phyloP scores from a whole-genome alignment of 495 filamentous ascomycete genomes.

The Aspergillus kassunensis region DNA sequence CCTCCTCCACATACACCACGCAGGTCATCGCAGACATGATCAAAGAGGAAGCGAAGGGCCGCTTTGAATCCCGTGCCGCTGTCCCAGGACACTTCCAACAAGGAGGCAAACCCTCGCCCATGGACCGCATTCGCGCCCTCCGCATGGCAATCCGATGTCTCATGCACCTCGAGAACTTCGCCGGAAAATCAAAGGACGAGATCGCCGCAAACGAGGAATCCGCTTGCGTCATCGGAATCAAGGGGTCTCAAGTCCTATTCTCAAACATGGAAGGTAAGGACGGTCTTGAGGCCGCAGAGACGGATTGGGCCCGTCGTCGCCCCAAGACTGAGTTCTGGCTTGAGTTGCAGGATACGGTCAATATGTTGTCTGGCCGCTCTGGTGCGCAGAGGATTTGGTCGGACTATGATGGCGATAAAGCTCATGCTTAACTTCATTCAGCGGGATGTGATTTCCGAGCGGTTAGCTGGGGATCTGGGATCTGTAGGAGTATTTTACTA shows the following conservation, averaged over 20 bases:
- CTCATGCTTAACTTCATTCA: background rate
- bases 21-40: slow-evolving; percentile 95
- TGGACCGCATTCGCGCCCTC: slow-evolving; percentile 92
- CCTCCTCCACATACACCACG: slow-evolving; percentile 84
- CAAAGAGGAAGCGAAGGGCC: slow-evolving; percentile 82
- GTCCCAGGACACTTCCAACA: slow-evolving; percentile 97
- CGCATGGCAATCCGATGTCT: slow-evolving; percentile 89
- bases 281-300: slow-evolving; percentile 74
- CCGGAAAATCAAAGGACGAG: slow-evolving; percentile 58
- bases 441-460: background rate
- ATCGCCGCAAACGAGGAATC: slow-evolving; percentile 69
- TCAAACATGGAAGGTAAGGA: slow-evolving; percentile 62
- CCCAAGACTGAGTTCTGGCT: slow-evolving; percentile 88
- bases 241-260: slow-evolving; percentile 84
- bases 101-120: slow-evolving; percentile 86
- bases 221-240: slow-evolving; percentile 82
- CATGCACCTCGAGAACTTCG: slow-evolving; percentile 78
- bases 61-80: slow-evolving; percentile 89
- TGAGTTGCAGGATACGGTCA: slow-evolving; percentile 71
- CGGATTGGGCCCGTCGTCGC: slow-evolving; percentile 86
- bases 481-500: too few relatives aligned
- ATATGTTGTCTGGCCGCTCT: slow-evolving; percentile 75
- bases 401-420: slow-evolving; percentile 20
- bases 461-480: background rate
- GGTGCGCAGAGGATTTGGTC: slow-evolving; percentile 19